These are phyloP conservation scores for Aspergillus sclerotialis DNA, from an alignment of 2,329 filamentous ascomycete species.

Conservation along the genomic window DNA sequence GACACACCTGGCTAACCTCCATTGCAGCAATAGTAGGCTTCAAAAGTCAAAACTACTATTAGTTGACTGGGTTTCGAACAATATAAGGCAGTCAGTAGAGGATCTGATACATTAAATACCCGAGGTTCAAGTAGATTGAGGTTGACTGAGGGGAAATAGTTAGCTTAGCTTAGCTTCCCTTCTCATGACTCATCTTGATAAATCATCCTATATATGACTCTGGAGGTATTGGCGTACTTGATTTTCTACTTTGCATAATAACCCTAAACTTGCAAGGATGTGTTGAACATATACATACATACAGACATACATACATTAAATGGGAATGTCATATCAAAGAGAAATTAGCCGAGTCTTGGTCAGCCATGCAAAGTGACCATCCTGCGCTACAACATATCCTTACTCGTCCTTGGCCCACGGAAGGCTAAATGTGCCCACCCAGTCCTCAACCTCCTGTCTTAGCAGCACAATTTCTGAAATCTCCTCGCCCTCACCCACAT, in stretches of 20 bases:
- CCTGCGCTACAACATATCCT: no score
- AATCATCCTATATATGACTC: no score
- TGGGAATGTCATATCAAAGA: conserved; percentile 1
- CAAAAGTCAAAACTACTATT: no score
- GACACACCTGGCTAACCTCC: conserved; percentile 27
- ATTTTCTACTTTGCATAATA: no score
- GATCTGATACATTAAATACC: no score
- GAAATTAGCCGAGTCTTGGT: neutral
- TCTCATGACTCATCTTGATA: no score
- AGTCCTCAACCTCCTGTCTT: conserved; percentile 81
- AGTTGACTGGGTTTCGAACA: no score
- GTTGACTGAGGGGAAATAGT: no score
- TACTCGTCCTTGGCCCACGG: conserved; percentile 63
- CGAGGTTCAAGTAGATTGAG: no score
- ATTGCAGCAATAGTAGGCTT: conserved; percentile 25
- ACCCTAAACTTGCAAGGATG: neutral
- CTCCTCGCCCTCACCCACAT: conserved; percentile 72
- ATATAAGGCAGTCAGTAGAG: no score
- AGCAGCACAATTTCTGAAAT: conserved; percentile 76
- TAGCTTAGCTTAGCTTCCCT: no score
- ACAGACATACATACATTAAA: conserved; percentile 3
- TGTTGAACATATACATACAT: conserved; percentile 10
- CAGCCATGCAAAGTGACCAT: neutral
- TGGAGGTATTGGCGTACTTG: no score
- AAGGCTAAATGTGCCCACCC: conserved; percentile 86